Evolutionary conservation across 1,284 basidiomycete species (phyloP), one percentile per base, ranked within the genome.

Genomic region (Golubevia pallescens): DNA sequence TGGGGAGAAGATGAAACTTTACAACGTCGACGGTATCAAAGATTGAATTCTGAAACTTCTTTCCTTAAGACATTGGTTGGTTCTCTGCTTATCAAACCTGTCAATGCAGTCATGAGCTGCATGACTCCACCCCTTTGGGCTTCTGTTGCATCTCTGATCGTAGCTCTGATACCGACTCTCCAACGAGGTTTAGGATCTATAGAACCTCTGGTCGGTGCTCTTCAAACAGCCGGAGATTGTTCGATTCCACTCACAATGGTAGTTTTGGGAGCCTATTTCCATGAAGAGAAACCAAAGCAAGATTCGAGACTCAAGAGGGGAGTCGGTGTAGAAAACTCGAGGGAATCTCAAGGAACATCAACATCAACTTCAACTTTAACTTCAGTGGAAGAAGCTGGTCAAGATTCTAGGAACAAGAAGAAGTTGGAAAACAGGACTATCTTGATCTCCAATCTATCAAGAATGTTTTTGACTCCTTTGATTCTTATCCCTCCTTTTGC

Each of bases 101-200:
- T 69, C 20, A 63, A 60, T 58, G 73, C 74, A 0, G 61, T 83
- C n/a, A 68, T 63, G 7, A 65, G 67, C 1, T 84, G 82, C 62
- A 84, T 84, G 81, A 84, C 80, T 1, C 73, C 77, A 51, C 81
- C 81, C 28, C 69, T 84, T n/a, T 84, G 80, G 66, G 76, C 81
- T 1, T 78, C 81, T 34, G 63, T 82, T 14, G 65, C 77, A n/a
- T 78, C 75, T 52, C 72, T 84, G 24, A 55, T 81, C 8, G 79
- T 84, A 7, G 80, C 80, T 6, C 62, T 84, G 10, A 77, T 78
- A 13, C 75, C 71, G 23, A 77, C 79, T 32, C 63, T 84, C 63
- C 81, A 84, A 56, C 65, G 67, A 54, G 62, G 73, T 21, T 32
- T 84, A 58, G 71, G 71, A 13, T 71, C 67, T 57, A 23, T 84